Evolutionary conservation across 169 alveolate species (phyloP).

Genomic region (Cryptosporidium viatorum): DNA sequence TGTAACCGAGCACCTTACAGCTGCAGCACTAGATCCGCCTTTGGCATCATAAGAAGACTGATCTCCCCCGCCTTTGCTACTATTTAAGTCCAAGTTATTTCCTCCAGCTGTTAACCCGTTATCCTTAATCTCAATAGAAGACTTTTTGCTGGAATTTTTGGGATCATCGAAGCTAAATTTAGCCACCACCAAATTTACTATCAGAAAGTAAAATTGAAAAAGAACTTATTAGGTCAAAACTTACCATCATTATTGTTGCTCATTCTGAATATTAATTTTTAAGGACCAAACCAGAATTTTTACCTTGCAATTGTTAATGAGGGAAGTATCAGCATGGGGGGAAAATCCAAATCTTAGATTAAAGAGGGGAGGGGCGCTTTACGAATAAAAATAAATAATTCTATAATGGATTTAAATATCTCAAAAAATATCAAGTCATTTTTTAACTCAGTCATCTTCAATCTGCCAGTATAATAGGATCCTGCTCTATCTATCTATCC

Average conservation of each 20-base stretch:
- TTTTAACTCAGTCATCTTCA: too few relatives aligned
- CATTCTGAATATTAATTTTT: slow-evolving; percentile 11
- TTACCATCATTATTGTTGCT: slow-evolving; percentile 56
- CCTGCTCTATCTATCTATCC: neutral
- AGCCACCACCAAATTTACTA: slow-evolving; percentile 62
- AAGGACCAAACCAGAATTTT: neutral
- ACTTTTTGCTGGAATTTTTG: slow-evolving; percentile 2
- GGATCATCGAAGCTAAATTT: slow-evolving; percentile 52
- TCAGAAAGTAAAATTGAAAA: neutral
- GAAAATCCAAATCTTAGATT: slow-evolving; percentile 18
- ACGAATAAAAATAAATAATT: neutral
- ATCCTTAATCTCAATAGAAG: slow-evolving; percentile 45
- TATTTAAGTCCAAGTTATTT: slow-evolving; percentile 10
- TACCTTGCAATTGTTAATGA: neutral
- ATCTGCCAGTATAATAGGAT: too few relatives aligned
- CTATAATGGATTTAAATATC: neutral
- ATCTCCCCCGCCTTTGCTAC: slow-evolving; percentile 40
- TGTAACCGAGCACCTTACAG: slow-evolving; percentile 59
- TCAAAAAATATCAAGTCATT: neutral
- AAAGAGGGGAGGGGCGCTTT: slow-evolving; percentile 27
- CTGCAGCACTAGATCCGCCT: slow-evolving; percentile 75
- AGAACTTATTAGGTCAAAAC: neutral
- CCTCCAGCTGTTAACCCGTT: neutral
- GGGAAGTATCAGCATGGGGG: neutral
- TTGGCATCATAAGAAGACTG: slow-evolving; percentile 60